Percentiles rank a stretch among this genome's conserved stretches.
Conservation (phyloP, 495 filamentous ascomycete species). For the Aspergillus haitiensis region DNA sequence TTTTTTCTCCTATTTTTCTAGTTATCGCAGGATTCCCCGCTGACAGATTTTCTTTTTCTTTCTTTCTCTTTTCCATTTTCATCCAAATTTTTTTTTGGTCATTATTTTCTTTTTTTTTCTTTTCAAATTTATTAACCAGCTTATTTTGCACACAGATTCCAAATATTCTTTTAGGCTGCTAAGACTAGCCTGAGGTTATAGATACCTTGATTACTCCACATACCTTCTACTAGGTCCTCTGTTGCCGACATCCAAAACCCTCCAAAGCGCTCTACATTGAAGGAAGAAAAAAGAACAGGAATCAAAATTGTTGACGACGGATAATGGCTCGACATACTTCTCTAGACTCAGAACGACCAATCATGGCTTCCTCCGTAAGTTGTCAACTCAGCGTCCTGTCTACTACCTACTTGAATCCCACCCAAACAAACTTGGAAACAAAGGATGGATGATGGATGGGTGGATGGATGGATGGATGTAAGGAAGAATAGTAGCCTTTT, state of each 20-base stretch:
- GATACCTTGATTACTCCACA: background rate
- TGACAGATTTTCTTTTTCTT: conserved; percentile 1
- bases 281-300: too few species aligned
- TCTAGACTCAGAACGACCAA: conserved; percentile 71
- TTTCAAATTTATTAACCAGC: background rate
- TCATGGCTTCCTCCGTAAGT: conserved; percentile 75
- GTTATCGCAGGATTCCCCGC: conserved; percentile 7
- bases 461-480: background rate
- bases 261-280: too few species aligned
- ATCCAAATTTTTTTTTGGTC: conserved; percentile 4
- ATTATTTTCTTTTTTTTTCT: background rate
- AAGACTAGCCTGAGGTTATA: background rate
- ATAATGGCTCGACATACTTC: conserved; percentile 62
- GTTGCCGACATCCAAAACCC: background rate
- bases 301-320: background rate
- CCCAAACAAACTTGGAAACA: background rate
- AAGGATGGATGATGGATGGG: background rate
- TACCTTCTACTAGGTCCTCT: too few species aligned
- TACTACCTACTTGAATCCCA: conserved; percentile 13
- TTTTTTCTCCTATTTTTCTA: conserved; percentile 7
- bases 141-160: background rate
- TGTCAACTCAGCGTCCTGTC: background rate
- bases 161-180: background rate
- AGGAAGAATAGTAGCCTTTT: conserved; percentile 7
- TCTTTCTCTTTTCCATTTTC: conserved; percentile 3